phyloP scores from a whole-genome alignment of 73 alveolate species.

The Paramecium sexaurelia region DNA sequence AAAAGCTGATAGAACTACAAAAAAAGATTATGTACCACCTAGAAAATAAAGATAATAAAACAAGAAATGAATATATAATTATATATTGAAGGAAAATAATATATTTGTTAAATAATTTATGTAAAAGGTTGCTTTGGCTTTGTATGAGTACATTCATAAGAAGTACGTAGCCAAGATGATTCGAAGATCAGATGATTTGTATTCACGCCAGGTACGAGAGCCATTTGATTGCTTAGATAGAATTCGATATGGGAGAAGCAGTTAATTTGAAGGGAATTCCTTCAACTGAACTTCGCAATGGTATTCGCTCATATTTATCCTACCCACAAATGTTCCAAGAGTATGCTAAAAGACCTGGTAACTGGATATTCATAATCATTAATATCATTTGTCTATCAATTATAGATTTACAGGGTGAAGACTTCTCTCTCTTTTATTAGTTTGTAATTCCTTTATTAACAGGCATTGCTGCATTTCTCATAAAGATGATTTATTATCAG shows the following conservation, averaged over 20 bases:
- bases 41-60: not conserved
- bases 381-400: constrained; percentile 2
- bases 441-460: constrained; percentile 8
- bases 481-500: not conserved
- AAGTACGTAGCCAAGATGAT: not conserved
- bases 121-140: constrained; percentile 19
- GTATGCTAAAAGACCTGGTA: not conserved
- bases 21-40: not conserved
- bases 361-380: not conserved
- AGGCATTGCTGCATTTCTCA: not conserved
- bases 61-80: not conserved
- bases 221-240: constrained; percentile 14
- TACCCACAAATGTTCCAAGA: not conserved
- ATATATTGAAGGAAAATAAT: not conserved
- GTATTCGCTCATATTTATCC: not conserved
- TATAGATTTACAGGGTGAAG: not conserved
- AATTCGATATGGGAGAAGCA: constrained; percentile 46
- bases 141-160: not conserved
- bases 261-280: constrained; percentile 43
- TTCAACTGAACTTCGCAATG: not conserved
- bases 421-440: not conserved
- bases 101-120: not conserved
- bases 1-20: not conserved
- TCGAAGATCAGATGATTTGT: constrained; percentile 7
- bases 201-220: not conserved